Evolutionary conservation across 192 early-diverging fungal genomes (phyloP).

Genomic region (Spizellomyces punctatus): DNA sequence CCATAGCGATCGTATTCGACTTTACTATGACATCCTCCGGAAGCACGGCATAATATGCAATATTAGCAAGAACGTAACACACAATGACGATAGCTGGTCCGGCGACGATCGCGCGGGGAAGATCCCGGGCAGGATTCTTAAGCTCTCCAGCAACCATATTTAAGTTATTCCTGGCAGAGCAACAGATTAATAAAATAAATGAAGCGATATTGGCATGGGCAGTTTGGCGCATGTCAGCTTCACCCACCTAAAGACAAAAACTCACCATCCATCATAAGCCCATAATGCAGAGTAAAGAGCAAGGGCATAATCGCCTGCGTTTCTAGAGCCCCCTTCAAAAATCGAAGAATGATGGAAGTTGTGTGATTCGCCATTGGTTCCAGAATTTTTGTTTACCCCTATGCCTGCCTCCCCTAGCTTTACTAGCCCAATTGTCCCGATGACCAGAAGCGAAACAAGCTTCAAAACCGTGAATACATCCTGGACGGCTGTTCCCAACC

Average conservation of each 20-base stretch:
- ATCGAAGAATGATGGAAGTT: constrained; percentile 59
- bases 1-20: constrained; percentile 29
- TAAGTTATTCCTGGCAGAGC: constrained; percentile 46
- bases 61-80: constrained; percentile 46
- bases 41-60: constrained; percentile 52
- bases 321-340: constrained; percentile 59
- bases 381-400: not conserved
- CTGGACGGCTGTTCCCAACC: constrained; percentile 42
- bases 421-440: constrained; percentile 41
- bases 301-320: constrained; percentile 69
- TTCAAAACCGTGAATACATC: constrained; percentile 50
- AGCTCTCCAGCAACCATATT: constrained; percentile 58
- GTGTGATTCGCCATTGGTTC: constrained; percentile 33
- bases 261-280: constrained; percentile 58
- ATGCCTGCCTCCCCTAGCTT: constrained; percentile 33
- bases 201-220: not conserved
- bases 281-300: constrained; percentile 69
- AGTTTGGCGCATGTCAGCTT: not conserved
- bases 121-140: constrained; percentile 42
- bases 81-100: constrained; percentile 44
- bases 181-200: not conserved
- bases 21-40: constrained; percentile 17
- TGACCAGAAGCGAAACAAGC: constrained; percentile 38
- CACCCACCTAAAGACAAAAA: not conserved
- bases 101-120: constrained; percentile 46